A percentile compares a stretch with the other conserved stretches of the same genome.
Conservation (phyloP, 148 eudicot genomes). For the Selenicereus undatus region DNA sequence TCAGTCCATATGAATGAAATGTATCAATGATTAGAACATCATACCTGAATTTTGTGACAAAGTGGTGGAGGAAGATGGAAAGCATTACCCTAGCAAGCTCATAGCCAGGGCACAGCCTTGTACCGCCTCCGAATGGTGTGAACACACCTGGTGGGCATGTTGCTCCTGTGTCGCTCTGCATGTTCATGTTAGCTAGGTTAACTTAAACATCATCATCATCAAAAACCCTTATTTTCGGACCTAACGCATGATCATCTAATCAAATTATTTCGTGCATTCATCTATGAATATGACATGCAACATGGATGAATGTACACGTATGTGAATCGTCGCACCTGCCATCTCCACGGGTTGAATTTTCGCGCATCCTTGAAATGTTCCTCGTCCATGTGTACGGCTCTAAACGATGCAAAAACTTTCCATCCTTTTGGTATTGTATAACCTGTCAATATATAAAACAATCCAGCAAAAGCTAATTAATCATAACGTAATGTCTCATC, state of each 20-base stretch:
- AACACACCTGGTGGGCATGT: constrained; percentile 42
- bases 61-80: constrained; percentile 85
- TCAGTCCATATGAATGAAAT: not conserved
- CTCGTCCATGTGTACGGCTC: constrained; percentile 83
- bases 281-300: no score
- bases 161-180: constrained; percentile 40
- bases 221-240: no score
- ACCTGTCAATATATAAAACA: constrained; percentile 35
- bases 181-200: constrained; percentile 13
- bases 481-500: no score
- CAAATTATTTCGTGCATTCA: no score
- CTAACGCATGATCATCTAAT: no score
- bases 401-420: constrained; percentile 85
- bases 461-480: not conserved
- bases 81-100: constrained; percentile 82
- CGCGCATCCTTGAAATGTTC: constrained; percentile 84
- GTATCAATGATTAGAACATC: not conserved
- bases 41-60: constrained; percentile 86
- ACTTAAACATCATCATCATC: not conserved
- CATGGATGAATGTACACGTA: no score
- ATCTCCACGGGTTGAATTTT: constrained; percentile 90
- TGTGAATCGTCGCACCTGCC: constrained; percentile 76
- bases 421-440: constrained; percentile 94
- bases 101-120: constrained; percentile 88
- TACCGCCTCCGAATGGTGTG: constrained; percentile 95